Evolutionary conservation across 139 green algal species (phyloP).

Genomic region (Coccomyxa sp.): DNA sequence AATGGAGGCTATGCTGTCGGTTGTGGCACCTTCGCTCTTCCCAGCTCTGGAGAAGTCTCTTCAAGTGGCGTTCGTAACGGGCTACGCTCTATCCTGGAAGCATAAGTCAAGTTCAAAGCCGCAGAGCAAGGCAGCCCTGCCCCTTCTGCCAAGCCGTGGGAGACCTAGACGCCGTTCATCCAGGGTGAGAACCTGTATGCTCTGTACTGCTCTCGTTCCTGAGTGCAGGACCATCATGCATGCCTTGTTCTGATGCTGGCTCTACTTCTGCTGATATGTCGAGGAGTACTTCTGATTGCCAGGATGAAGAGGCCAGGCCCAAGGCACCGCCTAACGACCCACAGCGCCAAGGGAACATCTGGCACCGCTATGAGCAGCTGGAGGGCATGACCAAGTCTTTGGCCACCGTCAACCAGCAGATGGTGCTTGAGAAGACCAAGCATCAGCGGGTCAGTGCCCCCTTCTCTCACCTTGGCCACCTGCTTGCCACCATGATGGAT

Average conservation of each 20-base stretch:
- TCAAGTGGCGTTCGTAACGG: neutral
- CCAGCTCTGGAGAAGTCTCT: neutral
- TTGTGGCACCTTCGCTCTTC: neutral
- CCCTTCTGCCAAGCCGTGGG: neutral
- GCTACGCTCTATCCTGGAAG: neutral
- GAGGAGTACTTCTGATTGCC: neutral
- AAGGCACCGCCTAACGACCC: conserved; percentile 19
- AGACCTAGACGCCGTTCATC: no score
- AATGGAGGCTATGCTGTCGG: neutral
- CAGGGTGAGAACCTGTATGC: no score
- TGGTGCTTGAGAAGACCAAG: neutral
- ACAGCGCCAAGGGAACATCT: conserved; percentile 24
- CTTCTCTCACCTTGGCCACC: neutral
- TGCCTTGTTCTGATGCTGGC: neutral
- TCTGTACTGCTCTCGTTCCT: no score
- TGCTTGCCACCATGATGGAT: no score
- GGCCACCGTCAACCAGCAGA: conserved; percentile 7
- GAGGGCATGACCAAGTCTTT: conserved; percentile 10
- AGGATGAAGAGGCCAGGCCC: neutral
- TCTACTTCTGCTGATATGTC: neutral
- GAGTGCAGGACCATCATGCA: neutral
- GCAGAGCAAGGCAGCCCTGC: neutral
- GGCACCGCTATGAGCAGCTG: conserved; percentile 27
- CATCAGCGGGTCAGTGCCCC: conserved; percentile 1
- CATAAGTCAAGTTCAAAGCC: neutral